Evolutionary conservation across 2,329 filamentous ascomycete species (phyloP).

Genomic region (Nannizziopsis barbatae): DNA sequence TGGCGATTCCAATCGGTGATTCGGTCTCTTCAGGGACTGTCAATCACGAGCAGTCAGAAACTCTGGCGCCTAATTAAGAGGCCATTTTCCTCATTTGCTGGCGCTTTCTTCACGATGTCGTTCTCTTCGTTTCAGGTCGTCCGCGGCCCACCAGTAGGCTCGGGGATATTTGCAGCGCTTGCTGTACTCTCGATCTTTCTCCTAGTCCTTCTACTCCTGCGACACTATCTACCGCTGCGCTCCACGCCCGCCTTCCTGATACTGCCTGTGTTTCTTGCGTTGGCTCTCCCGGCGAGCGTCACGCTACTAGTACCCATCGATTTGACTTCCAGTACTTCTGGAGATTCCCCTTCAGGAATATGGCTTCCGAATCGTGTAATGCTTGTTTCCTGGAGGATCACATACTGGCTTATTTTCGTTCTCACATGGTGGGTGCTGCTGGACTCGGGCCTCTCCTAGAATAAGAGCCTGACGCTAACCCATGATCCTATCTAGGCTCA

Average conservation of each 20-base stretch:
- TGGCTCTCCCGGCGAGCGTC: conserved; percentile 83
- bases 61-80: not conserved
- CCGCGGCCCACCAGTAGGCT: conserved; percentile 51
- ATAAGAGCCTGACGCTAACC: conserved; percentile 5
- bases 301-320: conserved; percentile 91
- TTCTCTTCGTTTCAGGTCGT: not conserved
- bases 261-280: conserved; percentile 88
- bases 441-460: not conserved
- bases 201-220: conserved; percentile 69
- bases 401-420: conserved; percentile 93
- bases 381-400: conserved; percentile 83
- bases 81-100: not conserved
- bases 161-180: conserved; percentile 63
- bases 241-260: conserved; percentile 81
- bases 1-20: no score
- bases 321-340: conserved; percentile 72
- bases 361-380: conserved; percentile 73
- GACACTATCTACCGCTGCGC: conserved; percentile 82
- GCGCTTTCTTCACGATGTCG: conserved; percentile 8
- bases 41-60: no score
- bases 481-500: conserved; percentile 53
- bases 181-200: conserved; percentile 63
- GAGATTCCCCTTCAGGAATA: conserved; percentile 65
- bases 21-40: no score
- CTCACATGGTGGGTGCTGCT: conserved; percentile 65